phyloP scores from a whole-genome alignment of 495 filamentous ascomycete genomes.

The Podospora sp. region DNA sequence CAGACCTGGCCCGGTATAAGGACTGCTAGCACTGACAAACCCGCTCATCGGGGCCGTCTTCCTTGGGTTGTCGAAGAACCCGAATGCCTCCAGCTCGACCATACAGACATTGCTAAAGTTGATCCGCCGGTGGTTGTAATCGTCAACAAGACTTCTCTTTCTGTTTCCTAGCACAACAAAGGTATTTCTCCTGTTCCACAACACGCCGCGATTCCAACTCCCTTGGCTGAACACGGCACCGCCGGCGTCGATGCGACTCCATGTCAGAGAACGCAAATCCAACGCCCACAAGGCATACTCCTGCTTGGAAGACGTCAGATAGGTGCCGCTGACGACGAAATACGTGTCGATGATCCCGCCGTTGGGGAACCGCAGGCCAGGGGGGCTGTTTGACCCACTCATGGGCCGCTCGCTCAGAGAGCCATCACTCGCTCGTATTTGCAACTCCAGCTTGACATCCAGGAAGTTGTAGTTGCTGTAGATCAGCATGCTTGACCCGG shows the following conservation, averaged over 20 bases:
- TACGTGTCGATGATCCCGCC: constrained; percentile 92
- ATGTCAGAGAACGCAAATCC: constrained; percentile 81
- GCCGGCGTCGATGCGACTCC: constrained; percentile 95
- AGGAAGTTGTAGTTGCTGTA: constrained; percentile 99
- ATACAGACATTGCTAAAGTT: constrained; percentile 96
- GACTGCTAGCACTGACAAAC: constrained; percentile 78
- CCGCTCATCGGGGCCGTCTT: constrained; percentile 73
- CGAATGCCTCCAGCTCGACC: constrained; percentile 96
- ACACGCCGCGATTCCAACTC: constrained; percentile 92
- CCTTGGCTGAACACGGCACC: constrained; percentile 91
- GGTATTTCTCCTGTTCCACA: constrained; percentile 89
- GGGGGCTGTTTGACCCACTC: constrained; percentile 82
- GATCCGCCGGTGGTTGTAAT: constrained; percentile 96
- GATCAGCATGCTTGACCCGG: constrained; percentile 86
- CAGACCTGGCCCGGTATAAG: constrained; percentile 52
- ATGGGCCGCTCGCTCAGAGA: constrained; percentile 84
- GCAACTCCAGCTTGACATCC: constrained; percentile 93
- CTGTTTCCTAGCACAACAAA: constrained; percentile 95
- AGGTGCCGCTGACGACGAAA: constrained; percentile 96
- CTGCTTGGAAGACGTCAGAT: constrained; percentile 94
- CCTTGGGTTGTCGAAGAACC: constrained; percentile 91
- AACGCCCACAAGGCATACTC: constrained; percentile 98
- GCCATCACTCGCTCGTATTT: constrained; percentile 83
- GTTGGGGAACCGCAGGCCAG: constrained; percentile 91
- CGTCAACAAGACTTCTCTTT: constrained; percentile 90